Evolutionary conservation across 2,329 filamentous ascomycete genomes (phyloP).

Genomic region (Beauveria brongniartii): DNA sequence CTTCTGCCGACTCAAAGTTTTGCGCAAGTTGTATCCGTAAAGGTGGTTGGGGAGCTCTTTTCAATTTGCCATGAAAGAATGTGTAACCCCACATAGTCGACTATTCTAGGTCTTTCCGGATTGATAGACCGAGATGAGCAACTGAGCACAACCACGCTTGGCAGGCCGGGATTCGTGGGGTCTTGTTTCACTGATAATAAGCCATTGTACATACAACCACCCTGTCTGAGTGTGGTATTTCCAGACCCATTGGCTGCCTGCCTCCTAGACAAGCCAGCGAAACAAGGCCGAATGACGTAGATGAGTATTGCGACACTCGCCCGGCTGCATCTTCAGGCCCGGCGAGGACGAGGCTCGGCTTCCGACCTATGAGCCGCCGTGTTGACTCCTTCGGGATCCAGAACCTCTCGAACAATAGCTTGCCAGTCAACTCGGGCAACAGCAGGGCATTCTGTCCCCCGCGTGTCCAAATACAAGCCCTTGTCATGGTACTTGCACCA

Average conservation of each 20-base stretch:
- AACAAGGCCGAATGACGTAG: not conserved
- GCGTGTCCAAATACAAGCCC: slow-evolving; percentile 7
- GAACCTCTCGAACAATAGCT: slow-evolving; percentile 19
- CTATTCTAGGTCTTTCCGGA: not conserved
- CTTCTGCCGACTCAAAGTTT: not conserved
- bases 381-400: slow-evolving; percentile 22
- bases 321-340: not conserved
- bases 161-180: not conserved
- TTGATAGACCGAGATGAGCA: not conserved
- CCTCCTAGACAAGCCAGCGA: not conserved
- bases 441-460: not conserved
- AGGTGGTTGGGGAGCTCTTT: too few species aligned
- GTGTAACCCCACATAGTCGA: not conserved
- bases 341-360: not conserved
- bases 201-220: not conserved
- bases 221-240: too few species aligned
- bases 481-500: slow-evolving; percentile 36
- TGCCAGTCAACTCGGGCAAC: slow-evolving; percentile 24
- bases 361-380: not conserved
- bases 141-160: slow-evolving; percentile 3
- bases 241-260: not conserved
- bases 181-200: slow-evolving; percentile 6
- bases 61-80: too few species aligned
- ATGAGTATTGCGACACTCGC: too few species aligned
- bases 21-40: too few species aligned